A percentile compares a stretch with the other conserved stretches of the same genome.
These are phyloP conservation scores for Lentinus polychrous DNA, from an alignment of 1,284 basidiomycete species.

Conservation along the genomic window DNA sequence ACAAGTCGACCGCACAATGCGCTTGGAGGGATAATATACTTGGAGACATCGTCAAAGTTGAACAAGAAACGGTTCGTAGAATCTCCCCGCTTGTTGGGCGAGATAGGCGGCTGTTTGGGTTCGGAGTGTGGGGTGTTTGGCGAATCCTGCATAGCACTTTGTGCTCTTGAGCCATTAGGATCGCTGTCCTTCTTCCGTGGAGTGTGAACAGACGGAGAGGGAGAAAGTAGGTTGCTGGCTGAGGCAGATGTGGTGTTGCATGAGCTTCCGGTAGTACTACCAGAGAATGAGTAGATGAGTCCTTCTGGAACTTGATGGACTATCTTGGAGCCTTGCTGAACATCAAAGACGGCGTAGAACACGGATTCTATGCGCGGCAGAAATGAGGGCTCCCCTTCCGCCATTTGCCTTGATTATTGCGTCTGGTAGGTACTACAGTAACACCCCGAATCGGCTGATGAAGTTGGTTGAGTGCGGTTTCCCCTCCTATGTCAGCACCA, in stretches of 20 bases:
- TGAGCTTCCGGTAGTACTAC: neutral
- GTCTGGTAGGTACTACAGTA: too few relatives aligned
- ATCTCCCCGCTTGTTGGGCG: slow-evolving; percentile 42
- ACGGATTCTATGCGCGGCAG: slow-evolving; percentile 78
- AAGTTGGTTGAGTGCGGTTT: too few relatives aligned
- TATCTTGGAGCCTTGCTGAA: slow-evolving; percentile 76
- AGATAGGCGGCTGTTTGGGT: slow-evolving; percentile 23
- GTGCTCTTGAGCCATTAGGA: neutral
- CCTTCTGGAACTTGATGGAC: slow-evolving; percentile 89
- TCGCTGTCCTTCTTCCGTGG: slow-evolving; percentile 4
- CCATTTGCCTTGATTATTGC: slow-evolving; percentile 31
- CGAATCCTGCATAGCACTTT: slow-evolving; percentile 28
- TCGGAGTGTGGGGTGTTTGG: slow-evolving; percentile 27
- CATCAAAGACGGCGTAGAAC: slow-evolving; percentile 86
- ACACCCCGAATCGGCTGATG: too few relatives aligned
- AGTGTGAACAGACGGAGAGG: slow-evolving; percentile 13
- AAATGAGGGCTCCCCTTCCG: slow-evolving; percentile 56
- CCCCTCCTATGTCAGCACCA: too few relatives aligned
- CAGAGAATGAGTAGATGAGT: slow-evolving; percentile 42
- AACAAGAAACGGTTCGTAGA: slow-evolving; percentile 60
- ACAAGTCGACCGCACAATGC: slow-evolving; percentile 87
- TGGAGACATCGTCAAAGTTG: slow-evolving; percentile 86
- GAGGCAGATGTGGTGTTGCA: slow-evolving; percentile 1
- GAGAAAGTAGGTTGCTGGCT: neutral
- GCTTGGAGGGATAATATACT: slow-evolving; percentile 89